phyloP scores from a whole-genome alignment of 305 asterid genomes.

The Andrographis paniculata region DNA sequence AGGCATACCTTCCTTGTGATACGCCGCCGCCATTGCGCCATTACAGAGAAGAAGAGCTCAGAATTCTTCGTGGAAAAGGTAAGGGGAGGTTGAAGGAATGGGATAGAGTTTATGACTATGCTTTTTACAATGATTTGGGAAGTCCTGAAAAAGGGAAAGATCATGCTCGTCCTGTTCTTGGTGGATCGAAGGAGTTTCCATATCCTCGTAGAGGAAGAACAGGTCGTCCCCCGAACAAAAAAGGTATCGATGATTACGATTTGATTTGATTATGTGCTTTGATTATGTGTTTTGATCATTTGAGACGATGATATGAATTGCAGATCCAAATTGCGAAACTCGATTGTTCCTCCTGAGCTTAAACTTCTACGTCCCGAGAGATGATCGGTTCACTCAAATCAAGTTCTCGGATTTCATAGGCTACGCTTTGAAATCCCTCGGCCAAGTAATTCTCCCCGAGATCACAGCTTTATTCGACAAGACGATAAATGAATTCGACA shows the following conservation, averaged over 20 bases:
- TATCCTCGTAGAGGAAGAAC: constrained; percentile 80
- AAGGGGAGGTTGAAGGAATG: constrained; percentile 59
- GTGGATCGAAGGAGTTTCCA: constrained; percentile 53
- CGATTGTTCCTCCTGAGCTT: constrained; percentile 44
- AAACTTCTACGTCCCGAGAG: constrained; percentile 63
- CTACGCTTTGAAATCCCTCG: constrained; percentile 56
- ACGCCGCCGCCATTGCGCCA: constrained; percentile 62
- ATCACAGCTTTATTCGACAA: constrained; percentile 45
- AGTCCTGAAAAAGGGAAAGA: constrained; percentile 51
- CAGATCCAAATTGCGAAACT: constrained; percentile 62
- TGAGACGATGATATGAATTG: neutral
- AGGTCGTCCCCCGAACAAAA: constrained; percentile 54
- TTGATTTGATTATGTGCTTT: neutral
- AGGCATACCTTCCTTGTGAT: constrained; percentile 59
- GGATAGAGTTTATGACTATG: constrained; percentile 94
- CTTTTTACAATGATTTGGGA: constrained; percentile 73
- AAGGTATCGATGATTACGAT: constrained; percentile 29
- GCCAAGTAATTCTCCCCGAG: constrained; percentile 60
- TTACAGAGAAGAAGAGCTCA: constrained; percentile 68
- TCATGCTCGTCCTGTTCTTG: constrained; percentile 54
- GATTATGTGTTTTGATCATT: neutral
- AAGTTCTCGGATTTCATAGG: constrained; percentile 76
- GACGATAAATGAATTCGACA: constrained; percentile 63
- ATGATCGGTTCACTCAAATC: constrained; percentile 57
- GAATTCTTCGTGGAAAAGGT: constrained; percentile 61